Conservation (phyloP, 306 rosid genomes). For the Bauhinia variegata region DNA sequence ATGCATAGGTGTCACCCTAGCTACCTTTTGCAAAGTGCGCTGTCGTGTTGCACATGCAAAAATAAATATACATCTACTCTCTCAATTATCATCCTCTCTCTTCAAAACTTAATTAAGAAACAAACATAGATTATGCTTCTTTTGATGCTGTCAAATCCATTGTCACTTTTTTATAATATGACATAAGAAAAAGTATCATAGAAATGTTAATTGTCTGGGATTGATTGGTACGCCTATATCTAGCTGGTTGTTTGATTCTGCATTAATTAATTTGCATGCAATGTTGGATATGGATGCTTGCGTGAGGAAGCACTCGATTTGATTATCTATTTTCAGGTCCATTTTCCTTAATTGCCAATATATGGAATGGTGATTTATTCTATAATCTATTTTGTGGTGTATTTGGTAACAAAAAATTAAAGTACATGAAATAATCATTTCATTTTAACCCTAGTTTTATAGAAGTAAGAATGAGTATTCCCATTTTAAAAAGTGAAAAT, state of each 20-base stretch:
- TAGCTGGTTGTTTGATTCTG: slow-evolving; percentile 16
- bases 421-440: too few relatives aligned
- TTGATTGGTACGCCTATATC: too few relatives aligned
- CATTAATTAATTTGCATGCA: slow-evolving; percentile 51
- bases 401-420: too few relatives aligned
- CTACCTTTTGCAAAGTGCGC: slow-evolving; percentile 46
- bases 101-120: slow-evolving; percentile 14
- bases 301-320: slow-evolving; percentile 45
- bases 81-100: slow-evolving; percentile 45
- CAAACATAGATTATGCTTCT: slow-evolving; percentile 21
- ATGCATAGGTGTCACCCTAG: slow-evolving; percentile 30
- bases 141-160: slow-evolving; percentile 27
- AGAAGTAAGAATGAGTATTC: too few relatives aligned
- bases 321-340: background rate
- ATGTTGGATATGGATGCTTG: slow-evolving; percentile 50
- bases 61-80: slow-evolving; percentile 26
- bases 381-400: too few relatives aligned
- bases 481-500: too few relatives aligned
- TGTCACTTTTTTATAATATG: background rate
- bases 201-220: slow-evolving; percentile 9
- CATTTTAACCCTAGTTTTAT: too few relatives aligned
- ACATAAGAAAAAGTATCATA: background rate
- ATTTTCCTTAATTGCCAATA: too few relatives aligned
- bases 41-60: slow-evolving; percentile 52
- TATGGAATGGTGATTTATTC: too few relatives aligned